Base-by-base conservation (phyloP, 768 basidiomycete genomes). In the Amanita molliuscula region DNA sequence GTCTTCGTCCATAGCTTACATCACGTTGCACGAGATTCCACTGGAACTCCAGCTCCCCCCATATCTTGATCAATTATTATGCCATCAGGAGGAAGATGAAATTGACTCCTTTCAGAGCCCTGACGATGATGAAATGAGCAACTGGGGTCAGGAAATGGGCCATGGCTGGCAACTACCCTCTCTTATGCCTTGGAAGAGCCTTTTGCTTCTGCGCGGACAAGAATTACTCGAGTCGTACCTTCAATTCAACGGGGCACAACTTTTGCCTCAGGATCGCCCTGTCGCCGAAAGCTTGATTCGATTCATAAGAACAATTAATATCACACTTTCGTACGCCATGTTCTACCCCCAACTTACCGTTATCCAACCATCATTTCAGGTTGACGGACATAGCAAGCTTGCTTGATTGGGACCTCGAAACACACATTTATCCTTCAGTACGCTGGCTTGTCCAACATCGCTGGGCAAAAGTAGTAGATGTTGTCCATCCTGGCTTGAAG, bases 391-490 rank as follows among this genome's bases (percentile, higher is more conserved):
- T 92, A 74, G 84, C 84, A 2, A 82, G 74, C 59, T 61, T 88
- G 31, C 67, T 94, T 35, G 88, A 91, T 51, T 89, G 89, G 80
- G 83, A 92, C 55, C 67, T 90, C 6, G 81, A 90, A 56, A 70
- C 77, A 0, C 89, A 95, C 57, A 75, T 95, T 0, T 88, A 87
- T 59, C 88, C 92, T 0, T 80, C 88, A n/a, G 94, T 95, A 7
- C 79, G 90, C 15, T 92, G 92, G 78, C 73, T 99, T 26, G 87
- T 97, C 26, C 82, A 89, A 52, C 92, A 93, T 65, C 77, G 89
- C 47, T 78, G 89, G 59, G 95, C 91, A 4, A 90, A 90, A 57
- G 71, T 98, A 23, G 84, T 96, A 37, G 93, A 97, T 54, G 77
- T 82, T 15, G 79, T 98, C 28, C 88, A 92, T 58, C 68, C 66